Conservation (phyloP, 305 asterid species). For the Galium porrigens region DNA sequence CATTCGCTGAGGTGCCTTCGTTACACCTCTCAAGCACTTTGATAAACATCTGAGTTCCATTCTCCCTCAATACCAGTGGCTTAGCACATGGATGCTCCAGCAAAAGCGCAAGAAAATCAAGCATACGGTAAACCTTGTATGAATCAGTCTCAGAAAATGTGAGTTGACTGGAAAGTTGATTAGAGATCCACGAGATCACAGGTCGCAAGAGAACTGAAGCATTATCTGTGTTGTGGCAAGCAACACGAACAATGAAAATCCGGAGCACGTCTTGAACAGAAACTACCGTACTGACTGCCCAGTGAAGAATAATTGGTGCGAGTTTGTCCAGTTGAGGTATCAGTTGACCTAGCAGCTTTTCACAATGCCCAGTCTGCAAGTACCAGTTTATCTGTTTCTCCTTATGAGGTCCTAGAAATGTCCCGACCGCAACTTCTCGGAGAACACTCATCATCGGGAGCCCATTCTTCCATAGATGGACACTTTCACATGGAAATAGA, state of each 20-base stretch:
- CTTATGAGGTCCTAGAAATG: slow-evolving; percentile 41
- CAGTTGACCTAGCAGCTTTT: slow-evolving; percentile 55
- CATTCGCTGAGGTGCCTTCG: slow-evolving; percentile 33
- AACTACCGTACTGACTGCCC: slow-evolving; percentile 55
- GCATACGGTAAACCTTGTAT: slow-evolving; percentile 71
- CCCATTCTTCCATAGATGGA: slow-evolving; percentile 81
- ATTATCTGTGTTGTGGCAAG: slow-evolving; percentile 49
- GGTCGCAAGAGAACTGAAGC: slow-evolving; percentile 65
- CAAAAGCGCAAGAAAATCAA: slow-evolving; percentile 53
- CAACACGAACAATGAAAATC: slow-evolving; percentile 63
- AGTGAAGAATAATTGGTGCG: slow-evolving; percentile 54
- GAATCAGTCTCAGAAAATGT: slow-evolving; percentile 47
- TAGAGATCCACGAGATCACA: slow-evolving; percentile 30
- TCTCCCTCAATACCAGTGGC: slow-evolving; percentile 58
- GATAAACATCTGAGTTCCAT: slow-evolving; percentile 47
- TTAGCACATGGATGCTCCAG: slow-evolving; percentile 87
- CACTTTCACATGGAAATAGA: slow-evolving; percentile 62
- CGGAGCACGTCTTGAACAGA: slow-evolving; percentile 75
- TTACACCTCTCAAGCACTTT: slow-evolving; percentile 58
- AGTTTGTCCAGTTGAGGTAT: slow-evolving; percentile 42
- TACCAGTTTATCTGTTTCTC: slow-evolving; percentile 74
- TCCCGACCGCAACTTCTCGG: slow-evolving; percentile 56
- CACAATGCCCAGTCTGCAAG: slow-evolving; percentile 51
- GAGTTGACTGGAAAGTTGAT: slow-evolving; percentile 40
- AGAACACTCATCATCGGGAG: slow-evolving; percentile 55